Evolutionary conservation across 306 rosid species (phyloP).

Genomic region (Glycine tomentella): DNA sequence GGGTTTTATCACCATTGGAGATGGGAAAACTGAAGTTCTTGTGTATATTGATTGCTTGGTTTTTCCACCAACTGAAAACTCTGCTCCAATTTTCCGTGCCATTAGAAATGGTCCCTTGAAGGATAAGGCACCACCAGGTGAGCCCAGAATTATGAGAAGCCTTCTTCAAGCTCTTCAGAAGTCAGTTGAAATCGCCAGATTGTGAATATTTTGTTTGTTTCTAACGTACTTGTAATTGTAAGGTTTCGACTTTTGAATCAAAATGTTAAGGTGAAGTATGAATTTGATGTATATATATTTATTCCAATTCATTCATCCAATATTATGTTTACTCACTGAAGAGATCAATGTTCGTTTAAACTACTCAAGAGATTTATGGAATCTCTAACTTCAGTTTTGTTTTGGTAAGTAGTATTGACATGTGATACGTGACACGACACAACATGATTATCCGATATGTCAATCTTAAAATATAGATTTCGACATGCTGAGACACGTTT

Average conservation of each 20-base stretch:
- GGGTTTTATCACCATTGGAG: slow-evolving; percentile 80
- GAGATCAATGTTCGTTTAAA: too few relatives aligned
- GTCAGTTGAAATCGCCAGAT: slow-evolving; percentile 77
- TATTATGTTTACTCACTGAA: not conserved
- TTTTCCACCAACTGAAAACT: slow-evolving; percentile 58
- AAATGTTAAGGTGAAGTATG: slow-evolving; percentile 3
- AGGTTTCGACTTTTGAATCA: slow-evolving; percentile 7
- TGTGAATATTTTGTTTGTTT: slow-evolving; percentile 43
- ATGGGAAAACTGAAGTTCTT: slow-evolving; percentile 81
- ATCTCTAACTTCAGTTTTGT: too few relatives aligned
- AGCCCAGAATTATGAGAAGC: slow-evolving; percentile 93
- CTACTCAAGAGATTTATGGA: too few relatives aligned
- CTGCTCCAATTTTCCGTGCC: slow-evolving; percentile 85
- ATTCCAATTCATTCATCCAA: slow-evolving; percentile 1
- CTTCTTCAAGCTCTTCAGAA: slow-evolving; percentile 81
- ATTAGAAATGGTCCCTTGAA: slow-evolving; percentile 77
- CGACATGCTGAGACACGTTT: too few relatives aligned
- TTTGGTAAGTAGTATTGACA: too few relatives aligned
- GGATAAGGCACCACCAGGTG: slow-evolving; percentile 79
- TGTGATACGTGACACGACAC: too few relatives aligned
- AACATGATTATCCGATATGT: too few relatives aligned
- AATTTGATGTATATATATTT: slow-evolving; percentile 27
- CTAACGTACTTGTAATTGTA: not conserved
- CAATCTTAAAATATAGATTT: too few relatives aligned
- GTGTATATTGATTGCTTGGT: slow-evolving; percentile 92